Evolutionary conservation across 139 green algal species (phyloP), one percentile per base, ranked within the genome.

Genomic region (Chlorella sp.): DNA sequence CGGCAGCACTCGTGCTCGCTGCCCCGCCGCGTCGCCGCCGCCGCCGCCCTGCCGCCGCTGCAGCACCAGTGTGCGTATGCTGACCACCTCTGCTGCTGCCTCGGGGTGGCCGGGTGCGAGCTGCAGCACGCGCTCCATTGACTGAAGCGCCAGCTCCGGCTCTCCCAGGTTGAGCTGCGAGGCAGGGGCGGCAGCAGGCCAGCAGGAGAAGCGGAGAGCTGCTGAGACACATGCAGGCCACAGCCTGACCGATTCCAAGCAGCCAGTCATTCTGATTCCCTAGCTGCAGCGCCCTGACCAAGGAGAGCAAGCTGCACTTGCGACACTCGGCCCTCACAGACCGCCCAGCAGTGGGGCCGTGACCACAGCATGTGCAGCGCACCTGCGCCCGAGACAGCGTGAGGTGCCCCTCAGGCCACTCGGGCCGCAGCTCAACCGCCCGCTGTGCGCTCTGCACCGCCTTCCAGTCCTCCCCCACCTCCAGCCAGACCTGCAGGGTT

Each of bases 91-190:
- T 26, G 44, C 25, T 16, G 26, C 38, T 25, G 76, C 76, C 28
- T 82, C 76, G 21, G 36, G 13, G 38, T 82, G 76, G 11, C 26
- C 36, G 0, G 76, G 76, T 6, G 57, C 23, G 3, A 82, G 76
- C 36, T 72, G 76, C 26, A 82, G 76, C 25, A 38, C 60, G 0
- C n/a, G 56, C 26, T 69, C 76, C 55, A 67, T 56, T 63, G 60
- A 73, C 32, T 47, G 32, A 25, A 82, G 36, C 15, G 76, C 76
- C 16, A 82, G 76, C 76, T 82, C 76, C 2, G 76, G 76, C 15
- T 82, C 76, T 5, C 76, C 76, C 36, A 82, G 34, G 39, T 82
- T 82, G 4, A 82, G 36, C 57, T 82, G 70, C 70, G 13, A 38
- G 39, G 64, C 64, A 71, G 63, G 28, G 36, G 16, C 28, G 3